Evolutionary conservation across 2,329 filamentous ascomycete species (phyloP), one percentile per base, ranked within the genome.

Genomic region (Cadophora gregata): DNA sequence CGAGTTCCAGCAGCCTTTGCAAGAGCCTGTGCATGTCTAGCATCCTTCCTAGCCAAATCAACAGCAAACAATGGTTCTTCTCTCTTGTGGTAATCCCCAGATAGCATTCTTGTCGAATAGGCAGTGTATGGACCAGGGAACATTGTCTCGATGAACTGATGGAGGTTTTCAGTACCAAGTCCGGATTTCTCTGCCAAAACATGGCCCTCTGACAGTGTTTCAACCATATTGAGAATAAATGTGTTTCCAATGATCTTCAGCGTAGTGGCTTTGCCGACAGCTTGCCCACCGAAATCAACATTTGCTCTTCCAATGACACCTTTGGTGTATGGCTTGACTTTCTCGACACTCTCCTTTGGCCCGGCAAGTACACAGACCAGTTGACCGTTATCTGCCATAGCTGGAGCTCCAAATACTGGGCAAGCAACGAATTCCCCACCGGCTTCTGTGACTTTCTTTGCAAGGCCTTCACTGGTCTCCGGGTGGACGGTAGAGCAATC

Each of bases 401-500:
- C 63, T 38, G 63, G 63, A 19, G 63, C 63, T 47, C 90, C 66
- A 74, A 93, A 93, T 4, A 94, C 87, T 7, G 81, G 82, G 73
- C 86, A 88, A 0, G 92, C 91, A 21, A 97, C 87, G 75, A 97
- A 96, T 47, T 88, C 83, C 2, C 86, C 93, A 6, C 91, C 91
- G 27, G 83, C 83, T 1, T 77, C 82, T 14, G 81, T 81, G 67
- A 90, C 81, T 29, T 79, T 81, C 71, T 87, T 82, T 29, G 89
- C 89, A 3, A 93, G 79, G 29, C 82, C 83, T 68, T 92, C 86
- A 1, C 91, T 92, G 4, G 91, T 93, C 64, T 94, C 90, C 0
- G 94, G 93, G 78, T 96, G 91, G 42, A 97, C 87, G 29, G 93
- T 97, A 3, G 92, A 96, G 83, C 91, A 94, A 76, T 97, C 93